phyloP scores from a whole-genome alignment of 2,329 filamentous ascomycete species.

The Beauveria sp. region DNA sequence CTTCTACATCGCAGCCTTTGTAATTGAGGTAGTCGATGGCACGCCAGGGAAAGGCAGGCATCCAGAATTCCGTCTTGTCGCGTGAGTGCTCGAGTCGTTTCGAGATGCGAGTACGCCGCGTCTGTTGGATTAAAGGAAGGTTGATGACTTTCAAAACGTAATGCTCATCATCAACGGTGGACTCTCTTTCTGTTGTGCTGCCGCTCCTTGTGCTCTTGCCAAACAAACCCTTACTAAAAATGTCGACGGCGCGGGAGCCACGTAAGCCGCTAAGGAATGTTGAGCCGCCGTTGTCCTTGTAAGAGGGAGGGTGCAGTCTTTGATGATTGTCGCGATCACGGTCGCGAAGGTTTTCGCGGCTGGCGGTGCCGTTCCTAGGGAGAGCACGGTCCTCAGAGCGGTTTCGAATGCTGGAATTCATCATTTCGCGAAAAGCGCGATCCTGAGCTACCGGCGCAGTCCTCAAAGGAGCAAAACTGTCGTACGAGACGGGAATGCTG shows the following conservation, averaged over 20 bases:
- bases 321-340: slow-evolving; percentile 29
- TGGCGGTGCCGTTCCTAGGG: slow-evolving; percentile 34
- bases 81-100: slow-evolving; percentile 79
- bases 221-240: slow-evolving; percentile 75
- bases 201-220: slow-evolving; percentile 69
- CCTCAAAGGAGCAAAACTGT: slow-evolving; percentile 36
- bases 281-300: slow-evolving; percentile 54
- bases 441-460: slow-evolving; percentile 60
- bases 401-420: slow-evolving; percentile 57
- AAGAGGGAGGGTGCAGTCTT: slow-evolving; percentile 44
- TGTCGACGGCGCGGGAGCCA: slow-evolving; percentile 67
- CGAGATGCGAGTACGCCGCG: slow-evolving; percentile 82
- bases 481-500: slow-evolving; percentile 21
- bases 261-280: slow-evolving; percentile 68
- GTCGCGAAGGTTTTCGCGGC: slow-evolving; percentile 38
- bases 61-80: slow-evolving; percentile 98
- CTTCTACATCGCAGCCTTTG: slow-evolving; percentile 88
- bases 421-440: slow-evolving; percentile 59
- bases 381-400: slow-evolving; percentile 63
- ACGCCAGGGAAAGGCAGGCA: slow-evolving; percentile 91
- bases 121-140: slow-evolving; percentile 78
- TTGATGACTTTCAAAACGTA: slow-evolving; percentile 84
- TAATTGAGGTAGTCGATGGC: slow-evolving; percentile 96
- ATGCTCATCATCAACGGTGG: slow-evolving; percentile 67
- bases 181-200: slow-evolving; percentile 58